These are phyloP conservation scores for Plantago coronopus DNA, from an alignment of 305 asterid species.

Conservation along the genomic window DNA sequence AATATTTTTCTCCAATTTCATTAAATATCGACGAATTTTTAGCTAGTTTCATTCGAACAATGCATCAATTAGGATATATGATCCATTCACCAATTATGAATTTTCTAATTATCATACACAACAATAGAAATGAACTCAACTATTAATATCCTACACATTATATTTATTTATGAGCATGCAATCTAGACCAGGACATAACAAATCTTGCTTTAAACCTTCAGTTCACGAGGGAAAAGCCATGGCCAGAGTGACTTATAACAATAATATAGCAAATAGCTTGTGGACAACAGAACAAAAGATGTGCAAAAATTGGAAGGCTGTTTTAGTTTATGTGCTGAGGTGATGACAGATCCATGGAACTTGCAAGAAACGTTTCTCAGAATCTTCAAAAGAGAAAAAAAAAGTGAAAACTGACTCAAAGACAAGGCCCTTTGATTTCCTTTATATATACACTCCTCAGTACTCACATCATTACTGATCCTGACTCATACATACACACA, in stretches of 20 bases:
- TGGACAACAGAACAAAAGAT: constrained; percentile 14
- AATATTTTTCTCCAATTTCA: no score
- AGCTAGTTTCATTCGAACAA: no score
- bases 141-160: constrained; percentile 16
- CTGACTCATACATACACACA: background rate
- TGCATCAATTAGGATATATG: no score
- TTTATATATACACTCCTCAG: constrained; percentile 31
- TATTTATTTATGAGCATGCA: constrained; percentile 12
- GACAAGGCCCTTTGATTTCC: constrained; percentile 80
- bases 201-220: constrained; percentile 35
- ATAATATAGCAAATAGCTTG: constrained; percentile 12
- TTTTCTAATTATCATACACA: no score
- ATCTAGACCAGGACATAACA: constrained; percentile 35
- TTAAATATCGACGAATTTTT: no score
- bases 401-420: constrained; percentile 67
- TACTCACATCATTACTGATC: constrained; percentile 17
- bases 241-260: constrained; percentile 19
- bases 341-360: constrained; percentile 46
- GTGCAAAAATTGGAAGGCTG: background rate
- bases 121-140: no score
- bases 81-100: no score
- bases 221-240: constrained; percentile 37
- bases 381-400: constrained; percentile 79
- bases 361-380: constrained; percentile 83
- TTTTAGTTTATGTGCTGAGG: constrained; percentile 6